Percentiles rank a stretch among this genome's conserved stretches.
These are phyloP conservation scores for Botrytis fabae DNA, from an alignment of 2,329 filamentous ascomycete species.

Conservation along the genomic window DNA sequence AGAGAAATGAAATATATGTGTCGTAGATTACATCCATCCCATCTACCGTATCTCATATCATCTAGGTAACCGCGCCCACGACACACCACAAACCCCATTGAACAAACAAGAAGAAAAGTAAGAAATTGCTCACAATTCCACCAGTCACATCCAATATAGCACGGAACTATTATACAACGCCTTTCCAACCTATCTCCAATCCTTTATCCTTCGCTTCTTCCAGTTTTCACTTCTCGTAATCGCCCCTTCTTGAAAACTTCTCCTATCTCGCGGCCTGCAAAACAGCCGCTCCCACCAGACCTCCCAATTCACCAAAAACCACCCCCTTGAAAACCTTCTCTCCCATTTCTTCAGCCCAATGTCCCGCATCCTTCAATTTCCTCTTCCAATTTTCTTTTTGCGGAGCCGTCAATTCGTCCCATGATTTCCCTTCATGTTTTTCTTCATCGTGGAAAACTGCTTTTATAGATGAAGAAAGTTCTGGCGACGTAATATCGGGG, in stretches of 20 bases:
- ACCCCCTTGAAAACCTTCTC: constrained; percentile 40
- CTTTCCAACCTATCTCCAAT: not conserved
- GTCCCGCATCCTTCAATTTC: constrained; percentile 38
- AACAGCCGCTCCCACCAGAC: constrained; percentile 36
- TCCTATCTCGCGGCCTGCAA: constrained; percentile 19
- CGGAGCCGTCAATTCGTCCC: constrained; percentile 36
- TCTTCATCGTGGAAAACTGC: constrained; percentile 35
- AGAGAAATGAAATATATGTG: not conserved
- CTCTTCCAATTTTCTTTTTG: constrained; percentile 38
- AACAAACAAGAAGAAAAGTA: not conserved
- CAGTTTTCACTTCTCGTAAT: not conserved
- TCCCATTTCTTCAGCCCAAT: constrained; percentile 40
- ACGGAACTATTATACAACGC: not conserved
- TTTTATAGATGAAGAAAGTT: constrained; percentile 22
- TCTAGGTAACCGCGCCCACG: not conserved
- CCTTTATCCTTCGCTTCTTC: not conserved
- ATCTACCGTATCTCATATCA: not conserved
- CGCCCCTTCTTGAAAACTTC: not conserved
- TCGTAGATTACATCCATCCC: not conserved
- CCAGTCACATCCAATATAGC: not conserved
- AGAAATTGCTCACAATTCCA: not conserved
- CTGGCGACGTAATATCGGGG: not conserved
- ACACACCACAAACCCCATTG: not conserved
- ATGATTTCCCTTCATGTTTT: constrained; percentile 33
- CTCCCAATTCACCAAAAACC: constrained; percentile 40